Evolutionary conservation across 2,329 filamentous ascomycete species (phyloP).

Genomic region (Scedosporium boydii): DNA sequence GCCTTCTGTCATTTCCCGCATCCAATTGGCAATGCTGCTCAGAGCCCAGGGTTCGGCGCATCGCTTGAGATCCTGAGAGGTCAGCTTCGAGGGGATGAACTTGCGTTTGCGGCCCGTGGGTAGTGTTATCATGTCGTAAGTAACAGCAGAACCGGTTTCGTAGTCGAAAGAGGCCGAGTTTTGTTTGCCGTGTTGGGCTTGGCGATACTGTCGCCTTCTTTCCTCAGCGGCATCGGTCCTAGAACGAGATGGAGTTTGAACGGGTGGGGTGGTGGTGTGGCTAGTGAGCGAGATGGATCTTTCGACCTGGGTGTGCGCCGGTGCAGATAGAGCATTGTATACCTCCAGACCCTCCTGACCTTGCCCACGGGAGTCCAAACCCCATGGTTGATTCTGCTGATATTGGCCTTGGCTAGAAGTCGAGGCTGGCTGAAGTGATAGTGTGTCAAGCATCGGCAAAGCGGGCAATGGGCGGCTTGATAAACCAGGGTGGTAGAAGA

Average conservation of each 20-base stretch:
- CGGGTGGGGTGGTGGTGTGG: slow-evolving; percentile 69
- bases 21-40: slow-evolving; percentile 77
- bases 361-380: slow-evolving; percentile 32
- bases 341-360: not conserved
- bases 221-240: slow-evolving; percentile 86
- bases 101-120: slow-evolving; percentile 70
- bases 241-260: slow-evolving; percentile 77
- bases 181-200: slow-evolving; percentile 40
- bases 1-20: slow-evolving; percentile 81
- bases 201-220: slow-evolving; percentile 43
- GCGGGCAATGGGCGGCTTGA: slow-evolving; percentile 54
- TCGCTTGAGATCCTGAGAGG: slow-evolving; percentile 68
- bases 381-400: slow-evolving; percentile 40
- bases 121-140: slow-evolving; percentile 76
- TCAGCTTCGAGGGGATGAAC: slow-evolving; percentile 79
- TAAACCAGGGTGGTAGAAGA: slow-evolving; percentile 88
- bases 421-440: slow-evolving; percentile 14
- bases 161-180: slow-evolving; percentile 34
- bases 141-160: slow-evolving; percentile 45
- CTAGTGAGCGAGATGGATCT: slow-evolving; percentile 76
- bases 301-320: slow-evolving; percentile 22
- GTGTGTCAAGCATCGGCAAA: slow-evolving; percentile 42
- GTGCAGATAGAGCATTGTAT: not conserved
- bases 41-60: slow-evolving; percentile 90
- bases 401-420: slow-evolving; percentile 28